phyloP scores from a whole-genome alignment of 2,329 filamentous ascomycete genomes.

The Fusarium falciforme region DNA sequence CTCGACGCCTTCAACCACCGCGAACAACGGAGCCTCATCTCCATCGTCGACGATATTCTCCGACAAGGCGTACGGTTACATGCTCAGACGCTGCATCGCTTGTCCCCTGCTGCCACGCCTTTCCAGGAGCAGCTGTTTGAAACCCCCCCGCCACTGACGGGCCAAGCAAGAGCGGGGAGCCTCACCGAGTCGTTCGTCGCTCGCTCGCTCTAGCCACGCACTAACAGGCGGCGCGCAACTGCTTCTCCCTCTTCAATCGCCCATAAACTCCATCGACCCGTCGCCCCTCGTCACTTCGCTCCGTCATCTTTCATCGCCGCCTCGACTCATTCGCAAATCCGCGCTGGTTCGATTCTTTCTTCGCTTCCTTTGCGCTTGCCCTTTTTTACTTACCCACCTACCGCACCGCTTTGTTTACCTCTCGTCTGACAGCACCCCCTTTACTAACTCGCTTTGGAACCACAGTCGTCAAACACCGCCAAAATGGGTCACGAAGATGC shows the following conservation, averaged over 20 bases:
- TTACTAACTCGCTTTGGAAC: conserved; percentile 37
- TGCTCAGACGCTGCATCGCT: neutral
- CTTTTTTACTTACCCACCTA: conserved; percentile 7
- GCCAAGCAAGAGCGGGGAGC: conserved; percentile 44
- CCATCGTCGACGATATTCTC: conserved; percentile 22
- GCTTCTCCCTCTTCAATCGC: conserved; percentile 30
- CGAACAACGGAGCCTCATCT: conserved; percentile 19
- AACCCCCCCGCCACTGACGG: conserved; percentile 43
- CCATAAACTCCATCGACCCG: conserved; percentile 27
- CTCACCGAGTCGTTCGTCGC: conserved; percentile 42
- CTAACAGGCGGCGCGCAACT: conserved; percentile 39
- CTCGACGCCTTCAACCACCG: conserved; percentile 25
- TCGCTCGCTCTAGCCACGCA: conserved; percentile 38
- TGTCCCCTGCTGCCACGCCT: conserved; percentile 19
- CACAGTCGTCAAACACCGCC: conserved; percentile 53
- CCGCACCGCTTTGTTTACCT: conserved; percentile 25
- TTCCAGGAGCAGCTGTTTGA: conserved; percentile 35
- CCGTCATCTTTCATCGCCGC: conserved; percentile 19
- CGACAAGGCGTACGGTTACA: conserved; percentile 8
- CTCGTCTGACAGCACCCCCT: conserved; percentile 37
- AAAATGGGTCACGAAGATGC: conserved; percentile 99
- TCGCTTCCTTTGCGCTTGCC: conserved; percentile 33
- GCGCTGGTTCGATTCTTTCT: conserved; percentile 21
- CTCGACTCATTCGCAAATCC: conserved; percentile 19
- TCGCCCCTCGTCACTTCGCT: conserved; percentile 27